Evolutionary conservation across 352 stramenopile genomes (phyloP).

Genomic region (Aphanomyces stellatus): DNA sequence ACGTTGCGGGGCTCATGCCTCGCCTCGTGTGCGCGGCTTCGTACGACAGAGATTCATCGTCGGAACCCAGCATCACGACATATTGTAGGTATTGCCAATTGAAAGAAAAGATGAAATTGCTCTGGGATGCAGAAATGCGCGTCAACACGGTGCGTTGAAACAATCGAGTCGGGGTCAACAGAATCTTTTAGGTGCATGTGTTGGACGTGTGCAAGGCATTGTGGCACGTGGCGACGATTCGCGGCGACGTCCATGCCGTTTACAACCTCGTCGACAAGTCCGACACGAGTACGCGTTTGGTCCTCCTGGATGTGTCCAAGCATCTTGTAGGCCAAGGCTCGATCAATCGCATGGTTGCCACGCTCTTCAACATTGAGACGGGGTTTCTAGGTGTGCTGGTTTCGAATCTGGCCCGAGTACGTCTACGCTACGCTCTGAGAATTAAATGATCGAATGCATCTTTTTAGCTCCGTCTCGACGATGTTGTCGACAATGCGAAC

Average conservation of each 20-base stretch:
- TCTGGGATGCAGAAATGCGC: constrained; percentile 81
- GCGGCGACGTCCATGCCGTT: constrained; percentile 42
- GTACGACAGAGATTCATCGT: too few relatives aligned
- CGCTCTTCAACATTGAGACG: constrained; percentile 74
- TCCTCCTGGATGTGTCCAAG: background rate
- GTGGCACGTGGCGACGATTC: constrained; percentile 61
- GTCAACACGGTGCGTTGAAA: constrained; percentile 59
- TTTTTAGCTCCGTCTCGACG: constrained; percentile 46
- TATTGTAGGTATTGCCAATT: constrained; percentile 65
- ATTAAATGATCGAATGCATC: background rate
- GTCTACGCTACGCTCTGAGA: background rate
- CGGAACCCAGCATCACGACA: too few relatives aligned
- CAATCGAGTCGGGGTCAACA: background rate
- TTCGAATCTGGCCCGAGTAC: constrained; percentile 63
- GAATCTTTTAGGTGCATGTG: constrained; percentile 59
- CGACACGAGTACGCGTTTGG: constrained; percentile 55
- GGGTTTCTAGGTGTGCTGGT: constrained; percentile 81
- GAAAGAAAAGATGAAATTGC: constrained; percentile 81
- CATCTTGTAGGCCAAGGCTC: constrained; percentile 52
- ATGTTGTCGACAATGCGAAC: constrained; percentile 84
- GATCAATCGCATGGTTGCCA: constrained; percentile 62
- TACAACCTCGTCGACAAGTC: constrained; percentile 85
- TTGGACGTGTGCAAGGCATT: constrained; percentile 65
- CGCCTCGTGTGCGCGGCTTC: constrained; percentile 74
- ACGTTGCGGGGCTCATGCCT: constrained; percentile 76